Percentiles rank a stretch among this genome's conserved stretches.
Evolutionary conservation across 2,329 filamentous ascomycete genomes (phyloP).

Genomic region (Pseudocercospora pini-densiflorae): DNA sequence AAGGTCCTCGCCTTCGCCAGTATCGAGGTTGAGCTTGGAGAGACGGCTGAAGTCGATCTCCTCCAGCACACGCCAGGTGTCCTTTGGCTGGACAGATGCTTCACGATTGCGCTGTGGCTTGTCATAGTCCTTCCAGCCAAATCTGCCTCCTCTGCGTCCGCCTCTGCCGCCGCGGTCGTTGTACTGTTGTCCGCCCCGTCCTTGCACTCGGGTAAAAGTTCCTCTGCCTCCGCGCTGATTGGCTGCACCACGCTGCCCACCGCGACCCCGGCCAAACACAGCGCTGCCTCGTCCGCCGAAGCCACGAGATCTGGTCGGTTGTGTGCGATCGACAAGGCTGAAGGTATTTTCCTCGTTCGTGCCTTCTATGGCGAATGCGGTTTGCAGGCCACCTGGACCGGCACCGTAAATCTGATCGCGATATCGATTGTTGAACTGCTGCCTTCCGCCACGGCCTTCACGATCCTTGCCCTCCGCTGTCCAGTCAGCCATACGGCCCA

Average conservation of each 20-base stretch:
- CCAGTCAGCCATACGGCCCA: constrained; percentile 99
- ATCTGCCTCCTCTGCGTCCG: constrained; percentile 78
- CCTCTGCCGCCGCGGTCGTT: constrained; percentile 72
- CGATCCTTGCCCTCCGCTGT: constrained; percentile 81
- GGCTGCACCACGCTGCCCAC: constrained; percentile 72
- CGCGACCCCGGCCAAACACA: constrained; percentile 76
- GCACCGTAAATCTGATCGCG: constrained; percentile 97
- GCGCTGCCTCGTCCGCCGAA: constrained; percentile 87
- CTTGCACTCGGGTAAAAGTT: constrained; percentile 73
- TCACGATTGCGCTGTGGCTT: constrained; percentile 97
- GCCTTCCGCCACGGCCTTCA: constrained; percentile 74
- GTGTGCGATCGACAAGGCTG: constrained; percentile 95
- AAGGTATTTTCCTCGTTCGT: constrained; percentile 92
- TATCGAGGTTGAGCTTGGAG: constrained; percentile 92
- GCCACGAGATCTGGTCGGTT: constrained; percentile 79
- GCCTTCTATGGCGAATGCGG: constrained; percentile 83
- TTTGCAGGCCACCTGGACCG: constrained; percentile 70
- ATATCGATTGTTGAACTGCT: constrained; percentile 91
- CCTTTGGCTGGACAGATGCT: constrained; percentile 92
- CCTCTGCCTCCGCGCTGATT: constrained; percentile 71
- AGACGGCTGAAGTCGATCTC: constrained; percentile 99
- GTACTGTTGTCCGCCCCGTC: constrained; percentile 69
- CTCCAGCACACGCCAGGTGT: constrained; percentile 93
- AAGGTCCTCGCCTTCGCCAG: constrained; percentile 92
- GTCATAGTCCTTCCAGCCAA: constrained; percentile 99